phyloP scores from a whole-genome alignment of 768 basidiomycete genomes.

The Suillus placidus region DNA sequence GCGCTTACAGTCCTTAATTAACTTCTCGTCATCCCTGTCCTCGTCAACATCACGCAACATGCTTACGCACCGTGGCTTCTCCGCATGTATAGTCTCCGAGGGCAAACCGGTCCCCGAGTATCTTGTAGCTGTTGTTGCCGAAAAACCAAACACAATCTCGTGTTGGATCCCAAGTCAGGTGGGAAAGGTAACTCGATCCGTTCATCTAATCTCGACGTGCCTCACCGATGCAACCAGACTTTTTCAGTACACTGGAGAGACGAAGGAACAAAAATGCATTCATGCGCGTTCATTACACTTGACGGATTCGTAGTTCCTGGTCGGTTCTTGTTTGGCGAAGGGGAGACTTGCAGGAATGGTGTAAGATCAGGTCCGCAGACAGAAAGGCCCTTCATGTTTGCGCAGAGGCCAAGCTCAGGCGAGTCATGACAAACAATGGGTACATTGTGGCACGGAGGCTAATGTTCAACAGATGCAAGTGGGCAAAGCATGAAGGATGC shows the following conservation, averaged over 20 bases:
- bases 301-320: constrained; percentile 69
- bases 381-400: constrained; percentile 66
- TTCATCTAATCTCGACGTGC: constrained; percentile 11
- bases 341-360: constrained; percentile 54
- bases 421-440: constrained; percentile 12
- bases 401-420: constrained; percentile 45
- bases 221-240: constrained; percentile 36
- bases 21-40: constrained; percentile 12
- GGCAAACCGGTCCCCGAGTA: constrained; percentile 55
- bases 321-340: constrained; percentile 59
- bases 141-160: constrained; percentile 46
- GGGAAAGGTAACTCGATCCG: constrained; percentile 48
- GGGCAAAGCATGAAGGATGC: constrained; percentile 37
- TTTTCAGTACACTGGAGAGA: constrained; percentile 72
- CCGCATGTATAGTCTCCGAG: constrained; percentile 67
- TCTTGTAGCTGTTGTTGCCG: constrained; percentile 52
- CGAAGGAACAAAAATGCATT: constrained; percentile 52
- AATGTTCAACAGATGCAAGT: constrained; percentile 14
- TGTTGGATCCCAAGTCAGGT: constrained; percentile 71
- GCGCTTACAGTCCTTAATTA: constrained; percentile 15
- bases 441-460: background rate
- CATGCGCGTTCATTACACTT: constrained; percentile 63
- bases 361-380: constrained; percentile 51
- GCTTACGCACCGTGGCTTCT: constrained; percentile 63
- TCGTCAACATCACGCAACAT: constrained; percentile 28